Percentiles rank a stretch among this genome's conserved stretches.
Conservation (phyloP, 176 grass and related monocot species). For the Dendrocalamus sinicus region DNA sequence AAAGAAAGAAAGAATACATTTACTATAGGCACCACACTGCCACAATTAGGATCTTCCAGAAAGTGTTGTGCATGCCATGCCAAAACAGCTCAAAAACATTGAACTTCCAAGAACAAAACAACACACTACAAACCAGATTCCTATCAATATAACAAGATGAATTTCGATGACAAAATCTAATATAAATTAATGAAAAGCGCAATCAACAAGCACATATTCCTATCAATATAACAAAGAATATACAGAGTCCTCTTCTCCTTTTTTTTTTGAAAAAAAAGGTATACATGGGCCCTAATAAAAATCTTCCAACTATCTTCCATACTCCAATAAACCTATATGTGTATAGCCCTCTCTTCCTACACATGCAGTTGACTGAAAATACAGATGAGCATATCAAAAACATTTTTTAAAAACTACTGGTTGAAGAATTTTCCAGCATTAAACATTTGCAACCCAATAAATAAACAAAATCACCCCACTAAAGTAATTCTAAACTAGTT, state of each 20-base stretch:
- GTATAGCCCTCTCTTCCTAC: neutral
- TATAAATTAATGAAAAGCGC: neutral
- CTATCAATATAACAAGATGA: constrained; percentile 27
- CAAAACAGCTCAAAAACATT: constrained; percentile 29
- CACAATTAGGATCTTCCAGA: neutral
- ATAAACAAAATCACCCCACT: constrained; percentile 6
- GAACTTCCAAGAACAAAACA: neutral
- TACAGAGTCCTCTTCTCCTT: neutral
- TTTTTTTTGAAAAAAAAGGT: neutral
- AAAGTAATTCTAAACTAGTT: constrained; percentile 7
- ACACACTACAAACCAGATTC: neutral
- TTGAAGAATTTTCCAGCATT: constrained; percentile 30
- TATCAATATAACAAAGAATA: constrained; percentile 19
- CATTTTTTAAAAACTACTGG: neutral
- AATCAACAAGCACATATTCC: neutral
- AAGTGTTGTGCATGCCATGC: neutral
- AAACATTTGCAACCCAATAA: constrained; percentile 21
- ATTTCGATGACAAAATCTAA: constrained; percentile 8
- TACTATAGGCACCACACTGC: neutral
- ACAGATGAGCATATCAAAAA: neutral
- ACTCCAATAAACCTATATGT: neutral
- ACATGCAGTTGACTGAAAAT: neutral
- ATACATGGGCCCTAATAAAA: neutral
- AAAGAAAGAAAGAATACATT: neutral
- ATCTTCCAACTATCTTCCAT: neutral